Base-by-base conservation (phyloP, 169 alveolate genomes). In the Cyclospora cayetanensis region DNA sequence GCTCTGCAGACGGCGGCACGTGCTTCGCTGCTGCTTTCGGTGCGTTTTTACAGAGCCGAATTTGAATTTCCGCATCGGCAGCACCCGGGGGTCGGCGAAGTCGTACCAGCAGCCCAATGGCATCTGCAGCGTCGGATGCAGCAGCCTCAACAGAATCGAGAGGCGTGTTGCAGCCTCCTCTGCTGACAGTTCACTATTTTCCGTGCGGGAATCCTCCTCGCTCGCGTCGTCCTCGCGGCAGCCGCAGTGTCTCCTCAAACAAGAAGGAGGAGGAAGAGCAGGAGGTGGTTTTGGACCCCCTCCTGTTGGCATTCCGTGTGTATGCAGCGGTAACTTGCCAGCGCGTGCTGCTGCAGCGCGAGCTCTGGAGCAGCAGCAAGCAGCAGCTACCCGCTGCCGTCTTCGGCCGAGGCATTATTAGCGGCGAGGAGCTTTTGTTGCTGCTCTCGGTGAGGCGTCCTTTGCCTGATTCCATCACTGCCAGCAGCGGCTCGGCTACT, bases 301-400 rank as follows among this genome's bases (percentile, higher is more conserved):
- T 65, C 43, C 76, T 65, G 76, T 41, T 65, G 39, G 76, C 76
- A 1, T 1, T 65, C 12, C 76, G 76, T 1, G 76, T 65, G 41
- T 65, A 65, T 65, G 76, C 76, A 3, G 76, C 76, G 2, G 37
- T 65, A 1, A 65, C 43, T 31, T 35, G 76, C 41, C 12, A n/a
- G 39, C 35, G 31, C 43, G 3, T 65, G 76, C 76, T 65, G 76
- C 76, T 65, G 76, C 76, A 65, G 76, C 76, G 22, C 18, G 76
- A 65, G 41, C 37, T 65, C 39, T 11, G 76, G 43, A 20, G 76
- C 76, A 65, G 76, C 76, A 25, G 15, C 43, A 20, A 25, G 76
- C 37, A n/a, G 76, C 76, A 65, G 76, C 76, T 65, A 2, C 76
- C 76, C 31, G 76, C 76, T 65, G 76, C 76, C 3, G 76, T 65